Base-by-base conservation (phyloP, 2,329 filamentous ascomycete genomes). In the Drechslerella dactyloides region DNA sequence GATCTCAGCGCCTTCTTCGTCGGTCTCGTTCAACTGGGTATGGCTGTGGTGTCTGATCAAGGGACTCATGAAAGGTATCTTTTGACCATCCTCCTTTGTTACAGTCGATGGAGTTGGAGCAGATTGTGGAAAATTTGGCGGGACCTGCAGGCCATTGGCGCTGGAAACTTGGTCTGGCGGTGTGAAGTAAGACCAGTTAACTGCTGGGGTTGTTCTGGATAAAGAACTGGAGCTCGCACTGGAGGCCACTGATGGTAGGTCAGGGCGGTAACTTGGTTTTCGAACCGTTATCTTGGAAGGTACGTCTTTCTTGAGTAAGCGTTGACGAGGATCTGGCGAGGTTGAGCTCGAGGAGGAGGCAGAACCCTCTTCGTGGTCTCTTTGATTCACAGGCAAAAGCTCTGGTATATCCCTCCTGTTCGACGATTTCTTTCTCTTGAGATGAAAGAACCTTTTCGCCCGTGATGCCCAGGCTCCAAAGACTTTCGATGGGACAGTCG, bases 261-360 rank as follows among this genome's bases (percentile, higher is more conserved):
- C 53, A 11, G 54, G 37, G 17, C 27, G 58, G 11, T 44, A 37
- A 24, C 66, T 70, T 33, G 66, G 11, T 35, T 54, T 63, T n/a
- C 54, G 37, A 6, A 70, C 54, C 3, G 54, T 64, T 46, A 70
- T 70, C 21, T 70, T 70, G 0, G 46, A 57, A 13, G 66, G 66
- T 35, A 53, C 27, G 8, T 59, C 27, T 37, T 33, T 63, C 33
- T 46, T 23, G 3, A 70, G 37, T 7, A 70, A 30, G 21, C 48
- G 59, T 35, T 48, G 53, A 24, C 37, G 54, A 54, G 59, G 59
- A 53, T 59, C 59, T 1, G 66, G 59, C 30, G 66, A 70, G 17
- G 6, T 42, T 10, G 66, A 63, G 6, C 48, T 48, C 3, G 66
- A 64, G 19, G 59, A 63, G 11, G 37, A 4, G 37, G 57, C 57